phyloP scores from a whole-genome alignment of 495 filamentous ascomycete genomes.

The Xylaria longipes region DNA sequence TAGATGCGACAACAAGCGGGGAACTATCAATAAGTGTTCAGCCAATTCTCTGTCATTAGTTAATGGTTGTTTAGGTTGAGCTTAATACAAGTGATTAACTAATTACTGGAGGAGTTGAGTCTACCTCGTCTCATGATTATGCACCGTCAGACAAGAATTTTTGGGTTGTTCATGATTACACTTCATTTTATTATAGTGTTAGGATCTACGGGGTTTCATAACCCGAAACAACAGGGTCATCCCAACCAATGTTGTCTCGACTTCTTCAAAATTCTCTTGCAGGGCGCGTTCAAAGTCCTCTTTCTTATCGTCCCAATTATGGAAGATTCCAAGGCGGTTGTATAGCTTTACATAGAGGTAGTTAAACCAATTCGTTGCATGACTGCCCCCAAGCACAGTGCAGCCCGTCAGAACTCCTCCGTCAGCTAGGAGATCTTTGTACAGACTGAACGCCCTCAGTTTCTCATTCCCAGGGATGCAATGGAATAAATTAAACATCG shows the following conservation, averaged over 20 bases:
- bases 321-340: conserved; percentile 37
- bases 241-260: conserved; percentile 39
- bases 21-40: background rate
- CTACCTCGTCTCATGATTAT: background rate
- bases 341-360: conserved; percentile 41
- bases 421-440: conserved; percentile 35
- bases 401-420: conserved; percentile 45
- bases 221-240: conserved; percentile 21
- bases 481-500: conserved; percentile 50
- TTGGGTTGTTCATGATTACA: background rate
- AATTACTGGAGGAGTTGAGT: background rate
- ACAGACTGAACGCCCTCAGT: conserved; percentile 30
- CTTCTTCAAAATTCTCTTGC: conserved; percentile 39
- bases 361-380: conserved; percentile 47
- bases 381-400: conserved; percentile 43
- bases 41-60: background rate
- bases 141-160: background rate
- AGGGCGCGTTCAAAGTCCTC: conserved; percentile 46
- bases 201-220: background rate
- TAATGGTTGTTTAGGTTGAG: background rate
- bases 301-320: conserved; percentile 35
- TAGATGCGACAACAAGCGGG: background rate
- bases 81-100: background rate
- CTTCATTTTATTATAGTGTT: background rate
- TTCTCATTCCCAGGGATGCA: conserved; percentile 42